Evolutionary conservation across 495 filamentous ascomycete genomes (phyloP).

Genomic region (Pseudomonodictys pantanalensis): DNA sequence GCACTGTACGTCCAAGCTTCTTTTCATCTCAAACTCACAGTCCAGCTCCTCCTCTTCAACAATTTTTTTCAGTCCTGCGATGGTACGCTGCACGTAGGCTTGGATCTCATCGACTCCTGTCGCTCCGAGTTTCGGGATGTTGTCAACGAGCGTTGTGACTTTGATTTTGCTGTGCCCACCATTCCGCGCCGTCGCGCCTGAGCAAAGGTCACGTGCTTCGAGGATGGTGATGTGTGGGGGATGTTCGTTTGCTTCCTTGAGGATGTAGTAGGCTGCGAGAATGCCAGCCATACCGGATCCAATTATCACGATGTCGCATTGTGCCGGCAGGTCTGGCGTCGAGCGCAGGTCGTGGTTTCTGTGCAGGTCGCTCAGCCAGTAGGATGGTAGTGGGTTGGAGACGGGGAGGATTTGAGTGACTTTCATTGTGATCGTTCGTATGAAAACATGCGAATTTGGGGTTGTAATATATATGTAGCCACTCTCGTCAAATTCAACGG

Average conservation of each 20-base stretch:
- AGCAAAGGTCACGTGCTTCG: constrained; percentile 55
- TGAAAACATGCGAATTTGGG: no score
- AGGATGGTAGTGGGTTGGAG: constrained; percentile 59
- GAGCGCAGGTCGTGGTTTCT: constrained; percentile 53
- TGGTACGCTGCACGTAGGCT: constrained; percentile 5
- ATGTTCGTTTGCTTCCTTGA: constrained; percentile 35
- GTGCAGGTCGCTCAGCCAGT: constrained; percentile 67
- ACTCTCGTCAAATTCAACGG: no score
- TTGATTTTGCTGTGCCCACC: constrained; percentile 62
- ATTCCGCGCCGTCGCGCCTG: constrained; percentile 60
- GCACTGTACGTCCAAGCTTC: constrained; percentile 52
- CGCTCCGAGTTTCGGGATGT: background rate
- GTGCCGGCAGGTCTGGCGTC: constrained; percentile 47
- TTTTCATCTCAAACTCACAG: constrained; percentile 56
- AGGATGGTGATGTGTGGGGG: constrained; percentile 49
- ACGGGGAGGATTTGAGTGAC: constrained; percentile 26
- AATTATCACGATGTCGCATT: constrained; percentile 62
- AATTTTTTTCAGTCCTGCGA: constrained; percentile 38
- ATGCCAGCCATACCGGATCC: constrained; percentile 70
- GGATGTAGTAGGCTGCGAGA: constrained; percentile 56
- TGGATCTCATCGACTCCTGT: background rate
- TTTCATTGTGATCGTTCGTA: background rate
- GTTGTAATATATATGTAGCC: no score
- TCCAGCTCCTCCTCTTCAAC: constrained; percentile 48
- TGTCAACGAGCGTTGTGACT: constrained; percentile 51